Base-by-base conservation (phyloP, 2,329 filamentous ascomycete genomes). In the Pseudogymnoascus sp. region DNA sequence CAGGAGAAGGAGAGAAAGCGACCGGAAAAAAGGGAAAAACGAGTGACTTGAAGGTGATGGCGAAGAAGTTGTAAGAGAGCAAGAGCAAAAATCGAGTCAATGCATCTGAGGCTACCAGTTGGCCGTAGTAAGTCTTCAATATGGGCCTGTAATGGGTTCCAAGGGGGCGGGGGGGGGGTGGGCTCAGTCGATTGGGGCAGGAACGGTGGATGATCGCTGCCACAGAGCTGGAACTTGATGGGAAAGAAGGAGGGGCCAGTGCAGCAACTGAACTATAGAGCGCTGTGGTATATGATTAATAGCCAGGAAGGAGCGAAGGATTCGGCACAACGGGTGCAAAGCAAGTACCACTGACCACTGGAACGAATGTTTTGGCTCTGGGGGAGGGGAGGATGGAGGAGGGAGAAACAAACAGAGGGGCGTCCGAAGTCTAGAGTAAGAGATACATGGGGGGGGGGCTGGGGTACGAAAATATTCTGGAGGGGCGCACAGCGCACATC, bases 41-140 rank as follows among this genome's bases (percentile, higher is more conserved):
- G 50, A 57, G 50, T 33, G 26, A 57, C 50, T 57, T 57, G 50
- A 57, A 57, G 50, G 50, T 33, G 26, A 57, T 28, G 50, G 50
- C 15, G 50, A 57, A 57, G 50, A 57, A 31, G 50, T 57, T 57
- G 50, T 57, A 33, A 57, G 50, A 57, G 50, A 13, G 26, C 50
- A 57, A 57, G 50, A 57, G 50, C 50, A 28, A 57, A 57, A 57
- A 33, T 2, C 3, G 50, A 33, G 26, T 57, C 50, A 33, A 57
- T 33, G 28, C 50, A 57, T 33, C 50, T 57, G 50, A 33, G 28
- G 50, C 50, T 57, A 33, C 50, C n/a, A 57, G 26, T 57, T 57
- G 50, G 50, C 50, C 50, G 50, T 33, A 19, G 50, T 57, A 19
- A 15, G n/a, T 33, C 15, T 19, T 57, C 26, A 28, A 28, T n/a